These are phyloP conservation scores for Coemansia sp. DNA, from an alignment of 192 early-diverging fungal genomes.

Conservation along the genomic window DNA sequence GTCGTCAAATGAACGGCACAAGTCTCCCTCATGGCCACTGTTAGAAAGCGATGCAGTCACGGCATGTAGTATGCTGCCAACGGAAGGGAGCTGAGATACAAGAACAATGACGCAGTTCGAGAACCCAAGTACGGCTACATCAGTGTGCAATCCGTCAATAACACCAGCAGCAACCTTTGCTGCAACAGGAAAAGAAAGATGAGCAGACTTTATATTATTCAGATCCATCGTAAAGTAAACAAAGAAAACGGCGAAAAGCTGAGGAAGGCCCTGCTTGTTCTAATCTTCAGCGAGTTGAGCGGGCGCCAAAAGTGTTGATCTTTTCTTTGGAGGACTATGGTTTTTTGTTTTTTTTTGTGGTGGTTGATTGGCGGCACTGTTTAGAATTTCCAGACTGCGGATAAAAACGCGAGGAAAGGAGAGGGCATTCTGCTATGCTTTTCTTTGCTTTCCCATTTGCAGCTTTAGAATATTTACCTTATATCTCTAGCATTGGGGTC, in stretches of 20 bases:
- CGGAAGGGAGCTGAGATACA: slow-evolving; percentile 38
- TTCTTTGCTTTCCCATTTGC: background rate
- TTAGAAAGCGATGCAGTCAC: slow-evolving; percentile 10
- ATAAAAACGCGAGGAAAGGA: background rate
- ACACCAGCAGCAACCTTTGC: slow-evolving; percentile 26
- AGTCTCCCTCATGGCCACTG: slow-evolving; percentile 2
- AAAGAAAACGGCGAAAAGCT: background rate
- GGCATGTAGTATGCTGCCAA: slow-evolving; percentile 41
- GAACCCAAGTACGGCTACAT: slow-evolving; percentile 46
- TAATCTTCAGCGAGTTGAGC: too few relatives aligned
- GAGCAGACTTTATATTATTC: background rate
- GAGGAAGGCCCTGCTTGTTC: background rate
- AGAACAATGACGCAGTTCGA: slow-evolving; percentile 45
- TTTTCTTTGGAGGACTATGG: too few relatives aligned
- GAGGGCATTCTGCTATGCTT: background rate
- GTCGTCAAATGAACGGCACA: background rate
- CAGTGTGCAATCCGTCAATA: slow-evolving; percentile 40
- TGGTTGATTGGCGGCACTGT: too few relatives aligned
- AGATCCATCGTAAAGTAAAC: background rate
- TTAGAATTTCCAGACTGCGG: background rate
- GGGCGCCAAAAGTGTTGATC: too few relatives aligned
- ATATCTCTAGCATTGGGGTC: background rate
- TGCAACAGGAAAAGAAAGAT: slow-evolving; percentile 18
- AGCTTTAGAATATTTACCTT: background rate
- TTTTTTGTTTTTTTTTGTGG: too few relatives aligned